phyloP scores from a whole-genome alignment of 2,329 filamentous ascomycete genomes.

The Kalmusia sp. region DNA sequence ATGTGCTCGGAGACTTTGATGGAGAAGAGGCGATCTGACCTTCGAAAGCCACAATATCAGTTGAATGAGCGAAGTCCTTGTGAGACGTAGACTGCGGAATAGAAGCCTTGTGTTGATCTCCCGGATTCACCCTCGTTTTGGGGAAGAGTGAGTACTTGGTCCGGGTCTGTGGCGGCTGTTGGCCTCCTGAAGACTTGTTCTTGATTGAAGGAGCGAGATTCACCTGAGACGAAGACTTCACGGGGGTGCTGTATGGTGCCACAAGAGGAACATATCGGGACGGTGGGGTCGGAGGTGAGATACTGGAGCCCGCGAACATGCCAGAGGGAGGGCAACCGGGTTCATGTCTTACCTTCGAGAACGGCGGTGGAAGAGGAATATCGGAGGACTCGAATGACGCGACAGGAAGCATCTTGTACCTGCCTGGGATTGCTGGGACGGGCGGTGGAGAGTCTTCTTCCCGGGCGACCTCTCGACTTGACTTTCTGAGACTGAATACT shows the following conservation, averaged over 20 bases:
- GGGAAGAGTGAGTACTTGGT: too few relatives aligned
- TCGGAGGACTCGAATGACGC: neutral
- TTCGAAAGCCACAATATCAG: too few relatives aligned
- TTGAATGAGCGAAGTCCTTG: too few relatives aligned
- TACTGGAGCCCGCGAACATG: neutral
- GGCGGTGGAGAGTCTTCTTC: neutral
- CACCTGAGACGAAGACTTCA: neutral
- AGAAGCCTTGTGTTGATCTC: too few relatives aligned
- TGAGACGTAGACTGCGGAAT: too few relatives aligned
- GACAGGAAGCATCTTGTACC: neutral
- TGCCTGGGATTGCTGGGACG: neutral
- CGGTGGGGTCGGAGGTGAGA: neutral
- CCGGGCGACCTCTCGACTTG: neutral
- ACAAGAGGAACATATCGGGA: neutral
- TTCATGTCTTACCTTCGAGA: neutral
- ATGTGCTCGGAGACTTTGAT: too few relatives aligned
- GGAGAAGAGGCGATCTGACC: too few relatives aligned
- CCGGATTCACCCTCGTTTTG: too few relatives aligned
- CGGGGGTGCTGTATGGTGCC: neutral
- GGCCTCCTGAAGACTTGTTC: neutral
- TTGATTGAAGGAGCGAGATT: neutral
- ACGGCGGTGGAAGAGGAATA: neutral
- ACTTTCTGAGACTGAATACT: neutral
- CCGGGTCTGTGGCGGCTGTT: neutral
- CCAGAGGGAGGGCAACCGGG: neutral